Evolutionary conservation across 192 early-diverging fungal genomes (phyloP), one percentile per base, ranked within the genome.

Genomic region (Lobulomyces angularis): DNA sequence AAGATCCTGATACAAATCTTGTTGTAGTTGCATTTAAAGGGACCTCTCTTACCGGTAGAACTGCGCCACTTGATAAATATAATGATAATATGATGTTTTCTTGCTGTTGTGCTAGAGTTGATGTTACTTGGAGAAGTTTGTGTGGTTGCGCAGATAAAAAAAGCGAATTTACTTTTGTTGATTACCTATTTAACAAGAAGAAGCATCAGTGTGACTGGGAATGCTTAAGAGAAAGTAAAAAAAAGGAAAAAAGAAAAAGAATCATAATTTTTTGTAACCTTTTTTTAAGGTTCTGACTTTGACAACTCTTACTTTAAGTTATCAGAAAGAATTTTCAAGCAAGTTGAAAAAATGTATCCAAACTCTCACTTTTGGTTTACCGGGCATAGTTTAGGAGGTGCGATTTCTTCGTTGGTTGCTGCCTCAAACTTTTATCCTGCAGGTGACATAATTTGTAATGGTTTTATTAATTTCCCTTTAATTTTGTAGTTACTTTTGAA

Each of bases 101-200:
- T 1, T 97, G 93, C 64, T 97, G 93, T 60, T 97, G 93, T 61
- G 93, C 79, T 5, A 78, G 78, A 28, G 82, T 81, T 7, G 77
- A 79, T 34, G 75, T 75, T 25, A 67, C 64, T 0, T 97, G 93
- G 93, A 58, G 52, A 2, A 59, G 80, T 0, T 81, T 97, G 2
- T 97, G 93, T 54, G 73, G 73, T 49, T 97, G 93, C 61, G 51
- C 62, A 6, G 14, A 14, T 8, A 40, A 7, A 40, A 43, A 40
- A 16, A n/a, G n/a, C n/a, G n/a, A n/a, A n/a, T n/a, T n/a, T n/a
- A n/a, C n/a, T n/a, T n/a, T n/a, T n/a, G n/a, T n/a, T n/a, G n/a
- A n/a, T n/a, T n/a, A n/a, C n/a, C n/a, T n/a, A n/a, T n/a, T n/a
- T n/a, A n/a, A n/a, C n/a, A n/a, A n/a, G n/a, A n/a, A n/a, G n/a